Percentiles rank a stretch among this genome's conserved stretches.
Conservation (phyloP, 2,329 filamentous ascomycete species). For the Cryphonectria parasitica region DNA sequence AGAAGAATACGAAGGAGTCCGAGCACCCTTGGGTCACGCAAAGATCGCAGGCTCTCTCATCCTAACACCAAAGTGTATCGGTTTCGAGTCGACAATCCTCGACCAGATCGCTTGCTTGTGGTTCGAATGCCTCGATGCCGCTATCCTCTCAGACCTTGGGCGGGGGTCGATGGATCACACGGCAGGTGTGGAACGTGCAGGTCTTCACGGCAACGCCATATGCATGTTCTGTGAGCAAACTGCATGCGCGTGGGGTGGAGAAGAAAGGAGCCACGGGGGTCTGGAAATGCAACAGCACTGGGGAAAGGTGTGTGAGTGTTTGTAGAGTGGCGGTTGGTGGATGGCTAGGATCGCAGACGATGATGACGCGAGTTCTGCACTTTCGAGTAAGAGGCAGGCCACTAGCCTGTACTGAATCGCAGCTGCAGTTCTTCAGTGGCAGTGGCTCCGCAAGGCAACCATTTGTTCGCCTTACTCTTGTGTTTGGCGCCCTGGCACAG, state of each 20-base stretch:
- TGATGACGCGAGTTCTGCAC: background rate
- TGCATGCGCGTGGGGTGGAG: background rate
- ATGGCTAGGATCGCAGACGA: conserved; percentile 3
- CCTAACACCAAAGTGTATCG: background rate
- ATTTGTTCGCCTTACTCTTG: background rate
- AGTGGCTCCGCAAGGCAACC: background rate
- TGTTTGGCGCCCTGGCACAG: background rate
- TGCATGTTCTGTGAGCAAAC: background rate
- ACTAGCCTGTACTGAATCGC: background rate
- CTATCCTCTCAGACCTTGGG: background rate
- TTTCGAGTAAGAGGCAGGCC: background rate
- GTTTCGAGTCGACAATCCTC: background rate
- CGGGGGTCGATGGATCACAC: background rate
- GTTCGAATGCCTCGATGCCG: background rate
- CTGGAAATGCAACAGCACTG: background rate
- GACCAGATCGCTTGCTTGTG: background rate
- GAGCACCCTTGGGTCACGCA: background rate
- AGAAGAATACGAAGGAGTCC: background rate
- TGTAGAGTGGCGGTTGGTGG: background rate
- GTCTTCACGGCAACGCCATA: conserved; percentile 2
- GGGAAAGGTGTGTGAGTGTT: background rate
- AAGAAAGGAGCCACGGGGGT: no score
- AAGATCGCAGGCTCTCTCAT: background rate
- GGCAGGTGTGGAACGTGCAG: background rate
- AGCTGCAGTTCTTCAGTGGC: background rate